These are phyloP conservation scores for Boeremia lycopersici DNA, from an alignment of 2,329 filamentous ascomycete species.

Conservation along the genomic window DNA sequence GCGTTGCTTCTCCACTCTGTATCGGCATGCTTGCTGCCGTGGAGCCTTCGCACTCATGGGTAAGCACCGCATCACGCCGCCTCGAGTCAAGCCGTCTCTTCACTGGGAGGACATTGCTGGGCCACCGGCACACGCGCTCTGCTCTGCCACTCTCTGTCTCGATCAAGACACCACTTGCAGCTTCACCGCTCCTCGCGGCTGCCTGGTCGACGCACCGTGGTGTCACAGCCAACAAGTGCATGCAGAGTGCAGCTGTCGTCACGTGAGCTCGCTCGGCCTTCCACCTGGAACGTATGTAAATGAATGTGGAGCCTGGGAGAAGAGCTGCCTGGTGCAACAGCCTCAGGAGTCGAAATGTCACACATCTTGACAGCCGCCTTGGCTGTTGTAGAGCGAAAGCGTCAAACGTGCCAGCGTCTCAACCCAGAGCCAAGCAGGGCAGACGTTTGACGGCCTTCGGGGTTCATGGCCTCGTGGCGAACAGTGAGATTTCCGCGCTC, in stretches of 20 bases:
- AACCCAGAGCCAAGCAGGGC: conserved; percentile 24
- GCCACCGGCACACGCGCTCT: neutral
- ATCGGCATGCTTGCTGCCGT: conserved; percentile 33
- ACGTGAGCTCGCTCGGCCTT: conserved; percentile 15
- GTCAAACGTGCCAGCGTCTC: conserved; percentile 34
- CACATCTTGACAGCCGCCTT: conserved; percentile 30
- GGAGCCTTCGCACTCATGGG: conserved; percentile 22
- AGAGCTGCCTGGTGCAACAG: conserved; percentile 21
- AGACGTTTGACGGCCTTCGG: conserved; percentile 25
- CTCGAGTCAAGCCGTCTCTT: neutral
- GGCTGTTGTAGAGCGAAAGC: conserved; percentile 32
- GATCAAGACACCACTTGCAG: conserved; percentile 16
- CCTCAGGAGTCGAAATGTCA: conserved; percentile 26
- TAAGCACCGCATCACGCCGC: conserved; percentile 3
- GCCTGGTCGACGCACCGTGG: conserved; percentile 8
- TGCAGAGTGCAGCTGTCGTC: conserved; percentile 9
- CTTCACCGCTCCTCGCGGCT: conserved; percentile 29
- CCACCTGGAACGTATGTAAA: neutral
- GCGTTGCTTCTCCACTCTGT: conserved; percentile 14
- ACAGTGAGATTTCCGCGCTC: conserved; percentile 19
- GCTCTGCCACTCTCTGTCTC: neutral
- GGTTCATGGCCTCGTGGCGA: conserved; percentile 9
- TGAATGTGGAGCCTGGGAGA: neutral
- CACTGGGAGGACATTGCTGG: neutral
- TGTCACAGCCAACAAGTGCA: conserved; percentile 25